A percentile compares a stretch with the other conserved stretches of the same genome.
phyloP scores from a whole-genome alignment of 306 rosid genomes.

The Quercus rubra region DNA sequence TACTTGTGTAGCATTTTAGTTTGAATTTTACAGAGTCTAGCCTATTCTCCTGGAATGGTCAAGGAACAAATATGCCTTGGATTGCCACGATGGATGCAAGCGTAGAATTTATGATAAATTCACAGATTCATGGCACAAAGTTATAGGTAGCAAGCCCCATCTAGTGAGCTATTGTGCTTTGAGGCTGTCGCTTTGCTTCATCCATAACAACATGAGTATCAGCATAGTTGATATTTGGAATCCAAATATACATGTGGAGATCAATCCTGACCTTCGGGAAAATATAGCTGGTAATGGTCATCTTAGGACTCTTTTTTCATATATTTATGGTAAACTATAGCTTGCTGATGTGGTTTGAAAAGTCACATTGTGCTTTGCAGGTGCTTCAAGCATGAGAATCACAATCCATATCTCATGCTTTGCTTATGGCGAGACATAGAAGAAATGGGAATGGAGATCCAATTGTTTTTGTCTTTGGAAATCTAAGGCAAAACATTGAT shows the following conservation, averaged over 20 bases:
- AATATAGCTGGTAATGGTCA: constrained; percentile 90
- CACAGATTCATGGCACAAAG: constrained; percentile 83
- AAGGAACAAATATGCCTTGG: constrained; percentile 63
- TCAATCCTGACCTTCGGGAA: constrained; percentile 86
- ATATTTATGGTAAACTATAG: constrained; percentile 81
- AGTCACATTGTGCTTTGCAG: constrained; percentile 96
- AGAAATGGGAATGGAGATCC: constrained; percentile 22
- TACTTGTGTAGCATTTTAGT: too few species aligned
- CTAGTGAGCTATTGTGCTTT: constrained; percentile 81
- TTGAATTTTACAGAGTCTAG: too few species aligned
- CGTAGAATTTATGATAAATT: constrained; percentile 72
- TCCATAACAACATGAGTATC: constrained; percentile 96
- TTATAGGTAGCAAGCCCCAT: constrained; percentile 94
- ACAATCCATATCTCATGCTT: constrained; percentile 7
- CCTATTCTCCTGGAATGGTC: constrained; percentile 59
- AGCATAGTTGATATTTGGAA: constrained; percentile 81
- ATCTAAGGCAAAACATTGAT: not conserved
- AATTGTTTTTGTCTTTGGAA: not conserved
- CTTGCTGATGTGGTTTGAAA: constrained; percentile 81
- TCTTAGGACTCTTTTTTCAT: constrained; percentile 67
- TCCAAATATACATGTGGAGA: constrained; percentile 64
- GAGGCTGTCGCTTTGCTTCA: constrained; percentile 90
- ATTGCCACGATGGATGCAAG: constrained; percentile 94
- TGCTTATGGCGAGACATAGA: constrained; percentile 17
- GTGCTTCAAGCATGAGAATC: constrained; percentile 80